Base-by-base conservation (phyloP, 1,284 basidiomycete species). In the Apiotrichum brassicae region DNA sequence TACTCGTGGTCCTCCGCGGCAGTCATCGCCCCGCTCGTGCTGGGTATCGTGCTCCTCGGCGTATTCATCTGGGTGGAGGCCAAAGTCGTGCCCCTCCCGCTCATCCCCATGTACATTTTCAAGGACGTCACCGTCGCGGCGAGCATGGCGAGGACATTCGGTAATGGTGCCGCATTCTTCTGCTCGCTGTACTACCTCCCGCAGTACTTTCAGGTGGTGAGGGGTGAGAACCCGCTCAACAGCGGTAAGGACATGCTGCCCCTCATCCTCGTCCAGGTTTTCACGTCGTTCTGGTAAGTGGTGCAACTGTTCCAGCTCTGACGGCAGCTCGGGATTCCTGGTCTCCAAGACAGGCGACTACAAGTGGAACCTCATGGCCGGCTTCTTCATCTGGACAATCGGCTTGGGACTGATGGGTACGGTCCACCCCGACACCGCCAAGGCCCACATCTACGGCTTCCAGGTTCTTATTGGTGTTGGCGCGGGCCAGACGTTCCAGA, bases 1-100 rank as follows among this genome's bases (percentile, higher is more conserved):
- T 84, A 83, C 56, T 77, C 82, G 4, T 84, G 83, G 82, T 72
- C 66, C 11, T 84, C 82, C 1, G 76, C 80, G 0, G 71, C 79
- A 0, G 81, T 85, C 16, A 67, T 85, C 22, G 82, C 76, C 1
- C 79, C 82, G 0, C 69, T 87, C 2, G 68, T 78, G 32, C 76
- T 80, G 0, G 82, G 84, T 0, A 59, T 80, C 22, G 51, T 78
- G 3, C 75, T 83, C 2, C 68, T 81, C 7, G 64, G 62, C 0
- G 48, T 84, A 2, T 87, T 87, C 65, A 79, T 83, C 51, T 37
- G 82, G 18, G 85, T 82, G 77, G 85, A 88, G 70, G 83, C 82
- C 78, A 83, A 81, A 61, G 76, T 81, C 3, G 82, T 83, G 0
- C 71, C 70, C 28, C 75, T 87, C 7, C 84, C 85, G 1, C 82